Evolutionary conservation across 192 early-diverging fungal species (phyloP).

Genomic region (Haplosporangium gracile): DNA sequence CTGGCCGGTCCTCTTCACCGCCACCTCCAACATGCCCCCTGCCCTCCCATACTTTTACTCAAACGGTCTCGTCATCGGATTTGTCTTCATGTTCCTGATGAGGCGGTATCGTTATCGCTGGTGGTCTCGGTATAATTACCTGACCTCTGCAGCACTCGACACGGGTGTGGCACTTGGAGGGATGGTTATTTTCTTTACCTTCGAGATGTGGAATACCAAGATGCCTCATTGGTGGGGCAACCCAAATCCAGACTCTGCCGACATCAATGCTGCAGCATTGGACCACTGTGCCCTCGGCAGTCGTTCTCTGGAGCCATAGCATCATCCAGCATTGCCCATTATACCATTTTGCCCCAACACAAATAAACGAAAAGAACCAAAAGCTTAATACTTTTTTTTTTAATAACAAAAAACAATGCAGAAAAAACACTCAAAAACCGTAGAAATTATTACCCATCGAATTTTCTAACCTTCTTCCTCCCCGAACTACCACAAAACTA

Average conservation of each 20-base stretch:
- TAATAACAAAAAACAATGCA: neutral
- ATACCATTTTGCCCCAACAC: neutral
- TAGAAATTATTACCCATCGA: neutral
- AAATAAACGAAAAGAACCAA: neutral
- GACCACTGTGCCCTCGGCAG: constrained; percentile 4
- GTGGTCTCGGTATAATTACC: constrained; percentile 79
- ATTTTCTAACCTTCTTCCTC: neutral
- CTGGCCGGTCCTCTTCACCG: constrained; percentile 65
- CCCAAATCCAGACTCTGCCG: neutral
- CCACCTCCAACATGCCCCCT: constrained; percentile 63
- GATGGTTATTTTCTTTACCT: constrained; percentile 60
- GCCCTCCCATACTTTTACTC: constrained; percentile 61
- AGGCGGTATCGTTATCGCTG: constrained; percentile 62
- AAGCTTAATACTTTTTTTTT: neutral
- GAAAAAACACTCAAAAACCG: neutral
- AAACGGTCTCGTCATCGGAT: constrained; percentile 63
- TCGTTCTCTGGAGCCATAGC: neutral
- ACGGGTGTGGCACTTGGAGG: constrained; percentile 64
- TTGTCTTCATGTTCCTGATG: constrained; percentile 66
- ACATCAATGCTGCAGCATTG: neutral
- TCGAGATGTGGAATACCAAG: constrained; percentile 18
- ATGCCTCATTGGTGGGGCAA: constrained; percentile 53
- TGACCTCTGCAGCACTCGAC: constrained; percentile 73
- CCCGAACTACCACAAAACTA: neutral
- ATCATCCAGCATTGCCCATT: neutral